A percentile compares a stretch with the other conserved stretches of the same genome.
These are phyloP conservation scores for Blyttiomyces sp. DNA, from an alignment of 371 early-diverging fungal genomes.

Conservation along the genomic window DNA sequence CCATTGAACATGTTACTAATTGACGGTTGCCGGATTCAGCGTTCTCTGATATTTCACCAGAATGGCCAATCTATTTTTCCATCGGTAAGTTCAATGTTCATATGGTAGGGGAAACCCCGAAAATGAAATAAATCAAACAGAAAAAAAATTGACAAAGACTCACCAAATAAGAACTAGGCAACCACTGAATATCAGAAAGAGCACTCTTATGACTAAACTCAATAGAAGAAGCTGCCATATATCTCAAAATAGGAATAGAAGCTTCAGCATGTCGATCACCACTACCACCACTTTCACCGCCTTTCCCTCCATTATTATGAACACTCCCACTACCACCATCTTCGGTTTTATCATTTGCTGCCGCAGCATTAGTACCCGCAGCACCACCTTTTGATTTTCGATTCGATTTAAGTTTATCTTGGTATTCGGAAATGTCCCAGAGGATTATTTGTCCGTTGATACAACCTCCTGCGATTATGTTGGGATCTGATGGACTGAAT, in stretches of 20 bases:
- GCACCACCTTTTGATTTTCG: conserved; percentile 23
- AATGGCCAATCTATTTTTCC: conserved; percentile 23
- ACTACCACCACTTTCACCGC: conserved; percentile 11
- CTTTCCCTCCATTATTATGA: too few species aligned
- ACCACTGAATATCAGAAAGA: conserved; percentile 48
- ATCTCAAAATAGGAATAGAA: conserved; percentile 33
- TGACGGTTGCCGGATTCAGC: conserved; percentile 43
- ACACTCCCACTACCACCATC: not conserved
- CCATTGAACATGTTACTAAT: conserved; percentile 47
- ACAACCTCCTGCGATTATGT: conserved; percentile 54
- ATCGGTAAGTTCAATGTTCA: not conserved
- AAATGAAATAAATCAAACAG: not conserved
- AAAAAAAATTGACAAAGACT: not conserved
- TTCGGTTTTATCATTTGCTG: not conserved
- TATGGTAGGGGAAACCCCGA: not conserved
- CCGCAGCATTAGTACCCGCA: not conserved
- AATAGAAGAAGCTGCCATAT: conserved; percentile 47
- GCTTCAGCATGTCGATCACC: conserved; percentile 22
- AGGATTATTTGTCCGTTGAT: conserved; percentile 53
- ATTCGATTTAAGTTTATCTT: conserved; percentile 44
- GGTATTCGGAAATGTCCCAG: conserved; percentile 56
- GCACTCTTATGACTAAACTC: conserved; percentile 48
- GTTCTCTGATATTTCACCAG: conserved; percentile 43
- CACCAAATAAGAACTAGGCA: conserved; percentile 44
- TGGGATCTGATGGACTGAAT: conserved; percentile 49